Conservation (phyloP, 345 rosid species). For the Ceriops decandra region DNA sequence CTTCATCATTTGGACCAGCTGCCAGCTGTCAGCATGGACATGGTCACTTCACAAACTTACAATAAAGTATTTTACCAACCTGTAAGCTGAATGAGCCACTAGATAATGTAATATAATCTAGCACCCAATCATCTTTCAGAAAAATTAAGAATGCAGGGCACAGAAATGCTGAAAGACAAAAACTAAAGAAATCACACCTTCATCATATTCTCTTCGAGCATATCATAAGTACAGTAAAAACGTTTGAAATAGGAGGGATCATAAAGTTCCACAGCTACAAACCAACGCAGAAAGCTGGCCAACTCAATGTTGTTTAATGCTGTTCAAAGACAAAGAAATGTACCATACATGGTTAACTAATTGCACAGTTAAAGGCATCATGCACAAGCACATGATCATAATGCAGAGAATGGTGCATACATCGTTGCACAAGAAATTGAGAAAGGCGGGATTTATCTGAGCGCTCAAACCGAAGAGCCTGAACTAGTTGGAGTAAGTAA, state of each 20-base stretch:
- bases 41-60: constrained; percentile 17
- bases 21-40: constrained; percentile 47
- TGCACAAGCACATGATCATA: not conserved
- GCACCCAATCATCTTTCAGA: not conserved
- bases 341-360: constrained; percentile 5
- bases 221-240: constrained; percentile 70
- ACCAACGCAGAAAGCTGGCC: constrained; percentile 98
- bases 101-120: not conserved
- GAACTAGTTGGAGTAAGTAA: constrained; percentile 96
- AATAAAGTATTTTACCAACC: not conserved
- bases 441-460: constrained; percentile 90
- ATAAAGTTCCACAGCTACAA: constrained; percentile 83
- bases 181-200: constrained; percentile 46
- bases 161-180: not conserved
- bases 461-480: constrained; percentile 98
- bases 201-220: constrained; percentile 66
- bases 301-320: constrained; percentile 78
- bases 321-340: constrained; percentile 31
- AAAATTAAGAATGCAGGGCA: not conserved
- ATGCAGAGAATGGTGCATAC: constrained; percentile 39
- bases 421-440: constrained; percentile 88
- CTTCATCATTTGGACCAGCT: constrained; percentile 56
- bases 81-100: not conserved
- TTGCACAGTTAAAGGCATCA: not conserved
- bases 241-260: constrained; percentile 84